A percentile compares a stretch with the other conserved stretches of the same genome.
These are phyloP conservation scores for Jaltomata sinuosa DNA, from an alignment of 257 asterid genomes.

Conservation along the genomic window DNA sequence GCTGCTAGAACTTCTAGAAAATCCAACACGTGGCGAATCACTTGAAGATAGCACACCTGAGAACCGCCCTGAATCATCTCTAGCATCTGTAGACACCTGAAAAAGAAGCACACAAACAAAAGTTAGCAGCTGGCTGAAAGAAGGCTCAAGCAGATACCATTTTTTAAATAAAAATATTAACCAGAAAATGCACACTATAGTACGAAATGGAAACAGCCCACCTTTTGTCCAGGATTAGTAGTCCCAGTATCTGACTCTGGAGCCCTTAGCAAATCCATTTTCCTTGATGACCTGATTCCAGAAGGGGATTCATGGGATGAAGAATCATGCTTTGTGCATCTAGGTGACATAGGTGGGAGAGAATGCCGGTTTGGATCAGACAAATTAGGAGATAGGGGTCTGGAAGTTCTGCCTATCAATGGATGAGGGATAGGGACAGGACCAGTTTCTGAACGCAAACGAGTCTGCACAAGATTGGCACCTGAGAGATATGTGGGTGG, in stretches of 20 bases:
- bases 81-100: slow-evolving; percentile 69
- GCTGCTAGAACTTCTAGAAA: slow-evolving; percentile 94
- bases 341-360: slow-evolving; percentile 87
- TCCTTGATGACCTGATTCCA: slow-evolving; percentile 51
- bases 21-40: slow-evolving; percentile 72
- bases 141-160: background rate
- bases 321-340: slow-evolving; percentile 51
- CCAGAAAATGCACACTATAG: background rate
- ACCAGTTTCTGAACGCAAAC: slow-evolving; percentile 53
- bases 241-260: slow-evolving; percentile 49
- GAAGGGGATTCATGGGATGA: slow-evolving; percentile 77
- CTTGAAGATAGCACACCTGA: slow-evolving; percentile 83
- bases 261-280: slow-evolving; percentile 50
- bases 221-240: slow-evolving; percentile 57
- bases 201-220: slow-evolving; percentile 15
- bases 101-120: background rate
- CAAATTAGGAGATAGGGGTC: slow-evolving; percentile 70
- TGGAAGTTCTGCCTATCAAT: slow-evolving; percentile 59
- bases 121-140: background rate
- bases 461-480: slow-evolving; percentile 33
- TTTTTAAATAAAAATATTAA: background rate
- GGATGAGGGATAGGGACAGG: slow-evolving; percentile 93
- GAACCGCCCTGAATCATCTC: slow-evolving; percentile 91
- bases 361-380: slow-evolving; percentile 76
- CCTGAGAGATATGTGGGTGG: slow-evolving; percentile 50